phyloP scores from a whole-genome alignment of 2,329 filamentous ascomycete species.

The Rosellinia necatrix region DNA sequence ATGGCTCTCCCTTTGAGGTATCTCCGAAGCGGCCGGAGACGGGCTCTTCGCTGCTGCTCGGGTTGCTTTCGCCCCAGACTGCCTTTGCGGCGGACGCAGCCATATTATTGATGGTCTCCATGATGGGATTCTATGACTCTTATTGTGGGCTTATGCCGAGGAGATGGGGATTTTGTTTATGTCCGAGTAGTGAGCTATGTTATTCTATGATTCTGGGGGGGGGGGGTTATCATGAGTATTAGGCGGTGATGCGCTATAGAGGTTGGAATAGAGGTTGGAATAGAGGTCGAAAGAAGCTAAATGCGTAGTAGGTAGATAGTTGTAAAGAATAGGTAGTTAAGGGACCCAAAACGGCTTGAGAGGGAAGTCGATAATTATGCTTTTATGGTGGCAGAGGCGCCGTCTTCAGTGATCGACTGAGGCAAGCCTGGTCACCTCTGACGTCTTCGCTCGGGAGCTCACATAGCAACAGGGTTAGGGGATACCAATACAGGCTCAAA shows the following conservation, averaged over 20 bases:
- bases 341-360: neutral
- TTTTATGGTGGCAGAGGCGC: neutral
- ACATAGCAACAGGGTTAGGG: neutral
- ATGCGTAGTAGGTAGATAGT: neutral
- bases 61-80: constrained; percentile 51
- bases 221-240: neutral
- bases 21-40: constrained; percentile 72
- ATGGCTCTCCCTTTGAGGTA: constrained; percentile 72
- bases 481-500: too few species aligned
- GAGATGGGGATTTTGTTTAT: neutral
- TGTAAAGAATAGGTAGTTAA: neutral
- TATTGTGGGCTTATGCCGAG: neutral
- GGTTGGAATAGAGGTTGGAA: too few species aligned
- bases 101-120: constrained; percentile 68
- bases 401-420: neutral
- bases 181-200: neutral
- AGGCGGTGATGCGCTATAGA: neutral
- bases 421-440: constrained; percentile 15
- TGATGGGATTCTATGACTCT: too few species aligned
- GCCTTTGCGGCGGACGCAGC: constrained; percentile 53
- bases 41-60: constrained; percentile 61
- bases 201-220: neutral
- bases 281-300: neutral
- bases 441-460: constrained; percentile 18
- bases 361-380: constrained; percentile 7